These are phyloP conservation scores for Cystobasidium ongulense DNA, from an alignment of 768 basidiomycete genomes.

Conservation along the genomic window DNA sequence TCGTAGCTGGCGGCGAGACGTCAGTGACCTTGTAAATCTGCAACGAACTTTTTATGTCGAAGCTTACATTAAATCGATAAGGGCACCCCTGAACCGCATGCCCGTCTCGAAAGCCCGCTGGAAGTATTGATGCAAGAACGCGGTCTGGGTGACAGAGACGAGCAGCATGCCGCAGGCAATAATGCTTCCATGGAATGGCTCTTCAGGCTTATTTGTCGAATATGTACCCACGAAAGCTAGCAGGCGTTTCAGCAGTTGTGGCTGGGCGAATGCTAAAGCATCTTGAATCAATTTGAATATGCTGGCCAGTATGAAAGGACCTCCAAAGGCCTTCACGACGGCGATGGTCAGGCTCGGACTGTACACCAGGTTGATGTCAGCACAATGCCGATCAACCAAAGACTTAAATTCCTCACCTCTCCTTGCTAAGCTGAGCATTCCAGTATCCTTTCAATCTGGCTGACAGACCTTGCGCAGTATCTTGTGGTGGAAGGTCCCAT, in stretches of 20 bases:
- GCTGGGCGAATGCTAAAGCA: conserved; percentile 70
- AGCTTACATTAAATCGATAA: conserved; percentile 50
- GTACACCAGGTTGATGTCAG: conserved; percentile 43
- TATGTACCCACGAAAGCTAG: conserved; percentile 74
- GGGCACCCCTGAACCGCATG: conserved; percentile 86
- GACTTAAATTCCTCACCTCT: conserved; percentile 35
- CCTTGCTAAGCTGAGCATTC: conserved; percentile 37
- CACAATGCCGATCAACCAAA: not conserved
- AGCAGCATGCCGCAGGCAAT: conserved; percentile 73
- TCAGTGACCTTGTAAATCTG: too few relatives aligned
- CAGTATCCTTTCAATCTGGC: not conserved
- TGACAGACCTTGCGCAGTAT: conserved; percentile 1
- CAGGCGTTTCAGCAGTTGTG: conserved; percentile 70
- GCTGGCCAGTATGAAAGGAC: conserved; percentile 54
- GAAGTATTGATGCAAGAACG: conserved; percentile 44
- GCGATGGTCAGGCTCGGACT: conserved; percentile 61
- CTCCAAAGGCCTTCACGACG: conserved; percentile 67
- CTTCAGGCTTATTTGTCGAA: conserved; percentile 50
- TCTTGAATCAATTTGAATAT: conserved; percentile 56
- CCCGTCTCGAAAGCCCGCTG: conserved; percentile 47
- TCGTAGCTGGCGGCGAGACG: conserved; percentile 59
- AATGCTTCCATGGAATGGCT: conserved; percentile 60
- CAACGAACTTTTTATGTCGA: not conserved
- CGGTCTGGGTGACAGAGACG: conserved; percentile 69
- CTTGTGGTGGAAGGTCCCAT: conserved; percentile 52